These are phyloP conservation scores for Endoconidiophora polonica DNA, from an alignment of 2,329 filamentous ascomycete genomes.

Conservation along the genomic window DNA sequence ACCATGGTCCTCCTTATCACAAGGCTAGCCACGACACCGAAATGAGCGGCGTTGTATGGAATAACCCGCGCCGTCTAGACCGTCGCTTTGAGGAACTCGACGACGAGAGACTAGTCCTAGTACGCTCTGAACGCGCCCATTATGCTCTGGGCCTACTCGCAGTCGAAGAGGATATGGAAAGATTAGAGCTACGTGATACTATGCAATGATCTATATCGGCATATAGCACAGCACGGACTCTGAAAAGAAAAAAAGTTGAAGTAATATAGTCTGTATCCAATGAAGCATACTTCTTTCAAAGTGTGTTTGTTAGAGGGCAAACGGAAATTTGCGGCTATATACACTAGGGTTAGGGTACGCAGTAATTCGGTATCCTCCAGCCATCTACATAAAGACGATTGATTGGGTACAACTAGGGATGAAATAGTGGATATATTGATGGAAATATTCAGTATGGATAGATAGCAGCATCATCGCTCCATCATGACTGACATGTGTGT, in stretches of 20 bases:
- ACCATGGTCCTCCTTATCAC: conserved; percentile 57
- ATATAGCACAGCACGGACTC: no score
- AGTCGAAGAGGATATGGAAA: conserved; percentile 59
- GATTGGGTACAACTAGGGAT: no score
- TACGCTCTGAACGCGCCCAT: conserved; percentile 45
- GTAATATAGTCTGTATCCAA: no score
- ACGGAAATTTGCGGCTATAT: no score
- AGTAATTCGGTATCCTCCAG: no score
- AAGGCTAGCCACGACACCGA: conserved; percentile 22
- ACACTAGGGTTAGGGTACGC: no score
- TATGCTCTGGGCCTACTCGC: conserved; percentile 67
- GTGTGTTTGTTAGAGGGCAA: no score
- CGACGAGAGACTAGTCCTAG: conserved; percentile 37
- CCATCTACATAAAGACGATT: no score
- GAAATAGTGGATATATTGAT: background rate
- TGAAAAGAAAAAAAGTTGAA: no score
- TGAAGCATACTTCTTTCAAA: no score
- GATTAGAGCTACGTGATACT: conserved; percentile 36
- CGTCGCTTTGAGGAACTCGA: conserved; percentile 32
- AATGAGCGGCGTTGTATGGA: conserved; percentile 24
- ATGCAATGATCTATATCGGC: conserved; percentile 3
- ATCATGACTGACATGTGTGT: no score
- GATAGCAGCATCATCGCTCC: no score
- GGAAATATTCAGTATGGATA: background rate
- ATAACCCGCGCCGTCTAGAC: conserved; percentile 34